Conservation (phyloP, 1,284 basidiomycete genomes). For the Irpex lacteus region DNA sequence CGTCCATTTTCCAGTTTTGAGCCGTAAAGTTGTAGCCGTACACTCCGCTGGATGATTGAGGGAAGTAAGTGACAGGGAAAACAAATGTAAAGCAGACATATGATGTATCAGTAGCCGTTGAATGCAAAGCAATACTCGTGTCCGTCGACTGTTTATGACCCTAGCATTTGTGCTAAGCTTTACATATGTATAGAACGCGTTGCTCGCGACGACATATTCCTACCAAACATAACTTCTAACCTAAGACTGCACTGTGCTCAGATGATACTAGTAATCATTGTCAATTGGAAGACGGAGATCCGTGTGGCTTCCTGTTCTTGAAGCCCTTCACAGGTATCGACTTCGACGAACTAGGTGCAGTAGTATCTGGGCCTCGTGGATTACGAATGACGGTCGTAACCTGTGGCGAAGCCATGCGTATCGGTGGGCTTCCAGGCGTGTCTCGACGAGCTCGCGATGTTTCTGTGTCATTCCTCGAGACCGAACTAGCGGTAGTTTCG, state of each 20-base stretch:
- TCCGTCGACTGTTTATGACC: background rate
- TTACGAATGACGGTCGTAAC: slow-evolving; percentile 16
- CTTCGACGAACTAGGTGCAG: background rate
- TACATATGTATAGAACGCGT: background rate
- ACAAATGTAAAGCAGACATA: background rate
- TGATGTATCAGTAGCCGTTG: slow-evolving; percentile 1
- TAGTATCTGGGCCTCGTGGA: slow-evolving; percentile 12
- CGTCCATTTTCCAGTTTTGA: background rate
- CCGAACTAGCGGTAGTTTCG: background rate
- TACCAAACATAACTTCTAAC: background rate
- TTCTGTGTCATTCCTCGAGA: background rate
- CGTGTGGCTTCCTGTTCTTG: slow-evolving; percentile 5
- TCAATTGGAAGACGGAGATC: background rate
- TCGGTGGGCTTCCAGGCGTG: background rate
- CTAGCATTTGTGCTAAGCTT: background rate
- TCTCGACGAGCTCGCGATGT: background rate
- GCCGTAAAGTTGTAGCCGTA: slow-evolving; percentile 4
- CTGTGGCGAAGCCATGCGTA: background rate
- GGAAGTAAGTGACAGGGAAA: background rate
- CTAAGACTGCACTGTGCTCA: background rate
- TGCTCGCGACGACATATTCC: background rate
- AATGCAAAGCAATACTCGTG: background rate
- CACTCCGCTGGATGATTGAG: background rate
- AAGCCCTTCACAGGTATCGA: background rate
- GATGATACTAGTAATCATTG: background rate